A percentile compares a stretch with the other conserved stretches of the same genome.
Conservation (phyloP, 2,329 filamentous ascomycete species). For the Drechslerella dactyloides region DNA sequence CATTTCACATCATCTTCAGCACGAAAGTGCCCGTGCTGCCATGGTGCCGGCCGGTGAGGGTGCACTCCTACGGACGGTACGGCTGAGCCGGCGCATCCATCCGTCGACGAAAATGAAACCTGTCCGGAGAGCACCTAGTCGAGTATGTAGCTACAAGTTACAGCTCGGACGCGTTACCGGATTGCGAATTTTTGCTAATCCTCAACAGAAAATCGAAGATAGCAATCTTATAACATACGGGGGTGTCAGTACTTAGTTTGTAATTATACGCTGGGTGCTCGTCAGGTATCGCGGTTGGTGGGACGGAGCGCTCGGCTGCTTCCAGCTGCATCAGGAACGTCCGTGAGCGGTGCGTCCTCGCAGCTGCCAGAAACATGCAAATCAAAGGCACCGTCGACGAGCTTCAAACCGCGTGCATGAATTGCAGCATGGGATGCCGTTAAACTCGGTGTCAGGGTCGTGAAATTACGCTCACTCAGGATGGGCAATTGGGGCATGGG, state of each 20-base stretch:
- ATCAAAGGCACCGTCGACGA: neutral
- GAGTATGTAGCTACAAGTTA: too few species aligned
- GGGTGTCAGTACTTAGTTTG: neutral
- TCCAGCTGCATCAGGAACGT: conserved; percentile 4
- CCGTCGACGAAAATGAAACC: conserved; percentile 1
- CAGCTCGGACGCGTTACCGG: neutral
- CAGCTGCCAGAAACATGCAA: neutral
- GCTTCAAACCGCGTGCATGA: neutral
- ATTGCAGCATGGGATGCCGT: too few species aligned
- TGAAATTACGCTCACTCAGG: too few species aligned
- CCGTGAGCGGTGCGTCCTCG: neutral
- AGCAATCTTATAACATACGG: neutral
- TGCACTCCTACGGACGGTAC: conserved; percentile 10
- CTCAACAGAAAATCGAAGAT: conserved; percentile 5
- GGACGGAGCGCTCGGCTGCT: neutral
- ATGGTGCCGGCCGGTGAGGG: too few species aligned
- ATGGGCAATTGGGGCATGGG: conserved; percentile 9
- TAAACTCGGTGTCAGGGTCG: too few species aligned
- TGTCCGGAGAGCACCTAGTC: conserved; percentile 6
- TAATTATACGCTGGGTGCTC: too few species aligned
- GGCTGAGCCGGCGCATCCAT: conserved; percentile 28
- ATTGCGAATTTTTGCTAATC: neutral
- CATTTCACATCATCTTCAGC: neutral
- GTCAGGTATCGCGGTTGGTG: neutral
- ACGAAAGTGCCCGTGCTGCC: conserved; percentile 4